Conservation (phyloP, 179 eudicot species). For the Spinacia oleracea region DNA sequence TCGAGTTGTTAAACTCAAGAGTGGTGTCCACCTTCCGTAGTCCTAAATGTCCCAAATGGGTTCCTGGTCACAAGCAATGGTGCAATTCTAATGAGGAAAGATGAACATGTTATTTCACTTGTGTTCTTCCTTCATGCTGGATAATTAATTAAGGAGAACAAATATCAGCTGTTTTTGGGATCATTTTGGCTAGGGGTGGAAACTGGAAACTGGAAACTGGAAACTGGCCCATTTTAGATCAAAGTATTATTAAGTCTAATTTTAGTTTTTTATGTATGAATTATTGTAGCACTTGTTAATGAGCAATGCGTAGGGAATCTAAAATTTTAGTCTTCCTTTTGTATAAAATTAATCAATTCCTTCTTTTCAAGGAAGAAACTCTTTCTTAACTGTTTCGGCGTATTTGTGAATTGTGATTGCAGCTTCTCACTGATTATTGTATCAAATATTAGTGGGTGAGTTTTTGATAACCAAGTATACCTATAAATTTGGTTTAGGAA, state of each 20-base stretch:
- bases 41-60: conserved; percentile 83
- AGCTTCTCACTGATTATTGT: background rate
- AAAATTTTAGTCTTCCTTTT: conserved; percentile 33
- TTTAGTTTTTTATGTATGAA: conserved; percentile 20
- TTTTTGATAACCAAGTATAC: background rate
- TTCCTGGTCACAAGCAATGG: conserved; percentile 81
- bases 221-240: conserved; percentile 12
- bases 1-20: conserved; percentile 71
- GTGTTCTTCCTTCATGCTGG: background rate
- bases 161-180: background rate
- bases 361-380: conserved; percentile 19
- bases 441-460: background rate
- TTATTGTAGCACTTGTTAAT: conserved; percentile 32
- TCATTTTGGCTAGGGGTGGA: conserved; percentile 18
- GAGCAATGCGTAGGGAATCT: conserved; percentile 24
- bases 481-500: background rate
- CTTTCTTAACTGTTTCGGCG: background rate
- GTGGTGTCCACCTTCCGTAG: conserved; percentile 58
- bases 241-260: conserved; percentile 12
- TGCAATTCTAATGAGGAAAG: conserved; percentile 43
- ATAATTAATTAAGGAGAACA: background rate
- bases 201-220: background rate
- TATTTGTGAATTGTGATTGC: background rate
- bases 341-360: conserved; percentile 38
- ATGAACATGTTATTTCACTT: background rate